Evolutionary conservation across 495 filamentous ascomycete species (phyloP), one percentile per base, ranked within the genome.

Genomic region (Recurvomyces mirabilis): DNA sequence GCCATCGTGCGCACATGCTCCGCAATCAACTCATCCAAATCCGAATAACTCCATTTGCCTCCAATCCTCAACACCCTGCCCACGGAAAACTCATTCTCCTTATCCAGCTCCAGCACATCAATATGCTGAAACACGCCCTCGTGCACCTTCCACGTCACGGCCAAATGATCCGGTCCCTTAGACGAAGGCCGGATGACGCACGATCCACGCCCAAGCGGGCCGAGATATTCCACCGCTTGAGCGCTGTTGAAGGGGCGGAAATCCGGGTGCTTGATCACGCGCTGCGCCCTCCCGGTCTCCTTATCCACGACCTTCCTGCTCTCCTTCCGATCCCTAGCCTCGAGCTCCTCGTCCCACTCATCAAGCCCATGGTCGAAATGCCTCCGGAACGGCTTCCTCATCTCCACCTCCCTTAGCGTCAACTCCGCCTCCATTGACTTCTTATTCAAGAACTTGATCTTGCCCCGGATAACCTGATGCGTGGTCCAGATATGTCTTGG

Each of bases 1-100:
- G 87, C 84, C 89, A 95, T 95, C 25, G 88, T 83, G 65, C 93
- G 89, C 55, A 98, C 84, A 52, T 98, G 91, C 47, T 87, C 86
- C 61, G 88, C 88, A 54, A 98, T 96, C 64, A 98, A 64, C 64
- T 98, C 91, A 64, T 98, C 91, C 42, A 98, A 67, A 81, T 98
- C 91, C 37, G 76, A 82, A 68, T 98, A 98, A 3, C 72, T 89
- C 62, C 87, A 88, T 18, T 24, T 24, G 3, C 23, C 23, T 21
- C 15, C 37, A 30, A 96, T 81, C 53, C 82, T 84, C 34, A 96
- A 71, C 13, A 75, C 75, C 43, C 75, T 78, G 23, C 93, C 91
- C 11, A 95, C 81, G 3, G 85, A 87, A 60, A 94, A 93, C 62
- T 95, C 88, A 39, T 83, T 95, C 51, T 89, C 86, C 65, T 98